Evolutionary conservation across 208 protist species (phyloP), one percentile per base, ranked within the genome.

Genomic region (Polymyxa betae): DNA sequence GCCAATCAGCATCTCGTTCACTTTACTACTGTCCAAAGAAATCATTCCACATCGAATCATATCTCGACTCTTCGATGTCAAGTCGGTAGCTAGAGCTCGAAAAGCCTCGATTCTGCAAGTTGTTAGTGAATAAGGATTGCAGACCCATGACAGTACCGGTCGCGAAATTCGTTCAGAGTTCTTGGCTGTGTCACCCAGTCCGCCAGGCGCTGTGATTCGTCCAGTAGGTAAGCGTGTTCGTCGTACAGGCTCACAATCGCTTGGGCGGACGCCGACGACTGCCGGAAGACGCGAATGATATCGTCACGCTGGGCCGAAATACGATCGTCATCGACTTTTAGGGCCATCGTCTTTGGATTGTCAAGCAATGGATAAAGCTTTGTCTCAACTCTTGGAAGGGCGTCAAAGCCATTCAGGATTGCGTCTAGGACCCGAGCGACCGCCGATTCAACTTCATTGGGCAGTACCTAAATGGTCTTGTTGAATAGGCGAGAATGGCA

Each of bases 181-280:
- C n/a, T 5, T n/a, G 72, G n/a, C 35, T 82, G 72, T n/a, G 72
- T 82, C n/a, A 82, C 16, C 12, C 5, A 82, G 40, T 82, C 72
- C 5, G 72, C 5, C n/a, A 82, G 72, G 16, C 72, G 72, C 72
- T 82, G 72, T n/a, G 72, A 82, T 43, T 82, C 72, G n/a, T 82
- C 72, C 72, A 82, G 72, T 5, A 82, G 72, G 72, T 82, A 82
- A 20, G 72, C n/a, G 72, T 82, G 35, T 43, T 82, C 72, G 72
- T 82, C 72, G n/a, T 82, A 82, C n/a, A 82, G 72, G 72, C 35
- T 82, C 16, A 82, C 72, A 43, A 82, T n/a, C 5, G n/a, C 35
- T 5, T 20, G 16, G 5, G n/a, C 72, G 16, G 72, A 82, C 16
- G 5, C 72, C 72, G 35, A 5, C 5, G 35, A 82, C 10, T 35